Percentiles rank a stretch among this genome's conserved stretches.
Conservation (phyloP, 2,329 filamentous ascomycete genomes). For the Neobulgaria alba region DNA sequence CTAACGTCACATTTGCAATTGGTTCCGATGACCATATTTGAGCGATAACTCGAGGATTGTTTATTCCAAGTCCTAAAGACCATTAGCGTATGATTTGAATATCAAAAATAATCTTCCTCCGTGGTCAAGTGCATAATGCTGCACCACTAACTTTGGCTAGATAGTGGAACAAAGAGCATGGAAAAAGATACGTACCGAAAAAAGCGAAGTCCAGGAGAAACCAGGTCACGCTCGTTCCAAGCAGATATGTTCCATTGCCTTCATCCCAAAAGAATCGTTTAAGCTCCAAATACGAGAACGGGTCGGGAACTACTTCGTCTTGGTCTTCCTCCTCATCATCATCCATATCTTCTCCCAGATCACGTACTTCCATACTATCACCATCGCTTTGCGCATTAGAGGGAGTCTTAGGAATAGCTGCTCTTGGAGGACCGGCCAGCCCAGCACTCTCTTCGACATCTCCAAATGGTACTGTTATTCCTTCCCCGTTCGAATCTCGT, state of each 20-base stretch:
- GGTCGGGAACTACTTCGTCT: constrained; percentile 31
- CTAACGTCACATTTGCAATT: not conserved
- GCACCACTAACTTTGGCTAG: no score
- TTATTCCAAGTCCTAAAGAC: constrained; percentile 63
- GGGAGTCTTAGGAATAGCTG: no score
- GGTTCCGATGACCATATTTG: constrained; percentile 53
- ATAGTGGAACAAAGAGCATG: no score
- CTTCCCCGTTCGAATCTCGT: not conserved
- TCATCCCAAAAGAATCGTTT: constrained; percentile 24
- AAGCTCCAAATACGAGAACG: constrained; percentile 30
- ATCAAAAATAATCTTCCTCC: no score
- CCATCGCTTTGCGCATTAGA: no score
- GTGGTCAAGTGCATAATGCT: no score
- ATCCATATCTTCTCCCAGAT: not conserved
- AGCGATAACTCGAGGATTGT: constrained; percentile 62
- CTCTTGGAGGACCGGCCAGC: not conserved
- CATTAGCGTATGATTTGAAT: no score
- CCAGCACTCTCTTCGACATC: not conserved
- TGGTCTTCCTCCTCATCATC: not conserved
- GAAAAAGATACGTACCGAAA: no score
- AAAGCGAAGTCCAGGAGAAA: constrained; percentile 60
- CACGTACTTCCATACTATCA: not conserved
- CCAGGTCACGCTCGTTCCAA: constrained; percentile 74
- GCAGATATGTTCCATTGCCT: constrained; percentile 42
- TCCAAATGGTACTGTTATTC: not conserved